Percentiles rank a stretch among this genome's conserved stretches.
phyloP scores from a whole-genome alignment of 2,329 filamentous ascomycete species.

The Capronia epimyces region DNA sequence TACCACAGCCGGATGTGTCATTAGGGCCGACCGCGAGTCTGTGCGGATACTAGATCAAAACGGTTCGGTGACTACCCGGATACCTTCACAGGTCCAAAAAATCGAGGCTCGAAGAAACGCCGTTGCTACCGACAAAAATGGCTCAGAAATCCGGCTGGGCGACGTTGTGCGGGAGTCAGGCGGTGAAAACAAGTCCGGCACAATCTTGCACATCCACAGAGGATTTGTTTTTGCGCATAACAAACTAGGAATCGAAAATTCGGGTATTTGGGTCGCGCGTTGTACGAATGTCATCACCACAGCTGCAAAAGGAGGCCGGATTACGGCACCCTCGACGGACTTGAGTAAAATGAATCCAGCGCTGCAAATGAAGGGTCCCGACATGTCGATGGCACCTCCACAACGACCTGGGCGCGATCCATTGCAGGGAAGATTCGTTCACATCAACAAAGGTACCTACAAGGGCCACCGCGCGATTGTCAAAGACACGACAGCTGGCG shows the following conservation, averaged over 20 bases:
- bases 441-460: constrained; percentile 77
- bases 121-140: constrained; percentile 86
- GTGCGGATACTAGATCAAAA: constrained; percentile 87
- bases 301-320: constrained; percentile 85
- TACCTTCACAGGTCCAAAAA: constrained; percentile 90
- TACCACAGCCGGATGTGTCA: constrained; percentile 84
- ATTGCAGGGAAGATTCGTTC: constrained; percentile 85
- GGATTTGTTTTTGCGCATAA: constrained; percentile 89
- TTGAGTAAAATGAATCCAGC: constrained; percentile 89
- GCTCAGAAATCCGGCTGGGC: constrained; percentile 84
- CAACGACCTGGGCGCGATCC: constrained; percentile 71
- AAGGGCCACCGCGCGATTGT: constrained; percentile 94
- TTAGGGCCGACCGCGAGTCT: constrained; percentile 92
- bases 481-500: constrained; percentile 82
- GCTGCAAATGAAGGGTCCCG: constrained; percentile 38
- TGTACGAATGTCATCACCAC: constrained; percentile 82
- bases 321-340: constrained; percentile 65
- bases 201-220: constrained; percentile 88
- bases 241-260: constrained; percentile 71
- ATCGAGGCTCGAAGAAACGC: constrained; percentile 75
- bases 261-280: constrained; percentile 81
- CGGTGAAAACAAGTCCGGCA: constrained; percentile 78
- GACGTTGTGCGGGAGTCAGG: constrained; percentile 88
- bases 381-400: constrained; percentile 62
- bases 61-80: constrained; percentile 70